Conservation (phyloP, 352 stramenopile species). For the Aphanomyces cochlioides region DNA sequence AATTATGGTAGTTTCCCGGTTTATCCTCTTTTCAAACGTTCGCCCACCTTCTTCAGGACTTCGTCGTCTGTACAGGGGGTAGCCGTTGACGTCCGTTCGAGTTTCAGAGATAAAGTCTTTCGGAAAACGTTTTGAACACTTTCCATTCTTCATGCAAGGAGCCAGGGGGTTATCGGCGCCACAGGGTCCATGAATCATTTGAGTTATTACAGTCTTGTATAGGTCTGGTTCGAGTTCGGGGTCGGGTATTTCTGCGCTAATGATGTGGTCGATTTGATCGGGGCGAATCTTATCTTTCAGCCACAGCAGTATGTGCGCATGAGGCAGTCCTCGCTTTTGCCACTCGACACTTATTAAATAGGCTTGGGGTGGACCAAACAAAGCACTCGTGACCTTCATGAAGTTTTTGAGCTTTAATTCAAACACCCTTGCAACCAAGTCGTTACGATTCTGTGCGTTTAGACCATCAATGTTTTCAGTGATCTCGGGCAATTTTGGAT, state of each 20-base stretch:
- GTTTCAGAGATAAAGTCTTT: neutral
- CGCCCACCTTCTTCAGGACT: neutral
- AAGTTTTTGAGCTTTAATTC: neutral
- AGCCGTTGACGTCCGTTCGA: neutral
- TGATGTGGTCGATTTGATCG: neutral
- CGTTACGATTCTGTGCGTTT: neutral
- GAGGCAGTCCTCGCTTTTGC: conserved; percentile 2
- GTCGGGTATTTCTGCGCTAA: neutral
- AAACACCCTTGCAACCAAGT: neutral
- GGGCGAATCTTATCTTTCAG: neutral
- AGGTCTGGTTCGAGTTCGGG: neutral
- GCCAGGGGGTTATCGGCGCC: neutral
- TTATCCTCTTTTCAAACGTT: neutral
- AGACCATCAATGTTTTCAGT: neutral
- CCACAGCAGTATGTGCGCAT: neutral
- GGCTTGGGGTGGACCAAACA: neutral
- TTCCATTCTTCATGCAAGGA: conserved; percentile 2
- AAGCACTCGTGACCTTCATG: neutral
- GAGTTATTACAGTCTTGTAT: neutral
- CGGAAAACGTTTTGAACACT: neutral
- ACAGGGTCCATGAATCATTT: conserved; percentile 4
- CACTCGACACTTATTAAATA: neutral
- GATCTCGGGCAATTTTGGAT: neutral
- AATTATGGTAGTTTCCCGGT: no score
- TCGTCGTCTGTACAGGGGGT: conserved; percentile 3